phyloP scores from a whole-genome alignment of 1,139 yeast genomes.

The Suhomyces terraborum region DNA sequence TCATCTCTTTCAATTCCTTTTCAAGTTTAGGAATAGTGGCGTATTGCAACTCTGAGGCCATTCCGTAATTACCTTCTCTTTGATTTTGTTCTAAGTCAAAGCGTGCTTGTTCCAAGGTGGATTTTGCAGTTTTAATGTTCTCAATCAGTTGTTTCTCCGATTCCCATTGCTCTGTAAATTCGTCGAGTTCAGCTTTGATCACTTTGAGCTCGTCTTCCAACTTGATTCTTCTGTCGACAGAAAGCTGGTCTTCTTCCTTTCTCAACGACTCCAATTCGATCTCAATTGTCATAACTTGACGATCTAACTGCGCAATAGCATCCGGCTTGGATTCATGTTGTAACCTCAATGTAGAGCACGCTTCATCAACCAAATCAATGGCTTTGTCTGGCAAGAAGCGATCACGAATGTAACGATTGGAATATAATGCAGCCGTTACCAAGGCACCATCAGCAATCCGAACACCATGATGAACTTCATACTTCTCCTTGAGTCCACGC shows the following conservation, averaged over 20 bases:
- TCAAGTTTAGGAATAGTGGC: slow-evolving; percentile 82
- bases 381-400: slow-evolving; percentile 94
- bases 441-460: slow-evolving; percentile 89
- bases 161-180: slow-evolving; percentile 85
- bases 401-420: slow-evolving; percentile 90
- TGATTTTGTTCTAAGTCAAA: slow-evolving; percentile 80
- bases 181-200: slow-evolving; percentile 64
- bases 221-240: slow-evolving; percentile 67
- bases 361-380: slow-evolving; percentile 94
- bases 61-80: slow-evolving; percentile 81
- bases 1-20: slow-evolving; percentile 47
- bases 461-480: slow-evolving; percentile 99
- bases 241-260: slow-evolving; percentile 86
- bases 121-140: slow-evolving; percentile 72
- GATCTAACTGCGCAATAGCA: slow-evolving; percentile 84
- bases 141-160: slow-evolving; percentile 75
- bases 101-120: slow-evolving; percentile 80
- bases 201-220: slow-evolving; percentile 64
- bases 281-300: slow-evolving; percentile 89
- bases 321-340: slow-evolving; percentile 98
- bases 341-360: slow-evolving; percentile 88
- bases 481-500: slow-evolving; percentile 89
- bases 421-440: slow-evolving; percentile 89
- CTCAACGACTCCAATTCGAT: slow-evolving; percentile 91
- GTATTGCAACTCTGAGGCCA: slow-evolving; percentile 88